Conservation (phyloP, 306 rosid species). For the Carpinus fangiana region DNA sequence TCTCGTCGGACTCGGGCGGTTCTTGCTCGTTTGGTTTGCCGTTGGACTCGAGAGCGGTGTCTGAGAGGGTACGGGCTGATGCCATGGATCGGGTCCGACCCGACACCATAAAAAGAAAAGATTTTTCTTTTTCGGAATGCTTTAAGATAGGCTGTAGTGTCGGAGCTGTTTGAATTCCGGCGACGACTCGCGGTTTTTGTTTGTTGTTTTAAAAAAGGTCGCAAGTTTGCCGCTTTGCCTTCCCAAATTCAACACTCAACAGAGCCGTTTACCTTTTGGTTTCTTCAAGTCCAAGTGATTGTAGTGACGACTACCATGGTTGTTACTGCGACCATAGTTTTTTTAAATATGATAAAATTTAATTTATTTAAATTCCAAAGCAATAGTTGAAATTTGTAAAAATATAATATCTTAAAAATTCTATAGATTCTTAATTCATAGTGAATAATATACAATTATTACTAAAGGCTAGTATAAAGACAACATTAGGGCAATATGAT, state of each 20-base stretch:
- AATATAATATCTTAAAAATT: no score
- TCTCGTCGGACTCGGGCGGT: constrained; percentile 2
- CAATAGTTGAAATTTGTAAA: no score
- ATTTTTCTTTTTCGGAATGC: neutral
- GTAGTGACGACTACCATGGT: no score
- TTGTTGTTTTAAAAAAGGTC: neutral
- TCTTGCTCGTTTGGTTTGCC: neutral
- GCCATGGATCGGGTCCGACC: constrained; percentile 45
- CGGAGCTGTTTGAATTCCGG: neutral
- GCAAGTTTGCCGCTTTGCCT: neutral
- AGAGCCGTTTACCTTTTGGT: no score
- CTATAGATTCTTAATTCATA: no score
- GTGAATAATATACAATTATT: no score
- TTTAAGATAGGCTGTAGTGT: neutral
- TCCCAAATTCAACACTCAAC: neutral
- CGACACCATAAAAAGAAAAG: neutral
- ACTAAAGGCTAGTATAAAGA: no score
- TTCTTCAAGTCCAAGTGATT: no score
- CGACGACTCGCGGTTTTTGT: neutral
- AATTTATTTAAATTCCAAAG: no score
- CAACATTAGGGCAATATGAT: no score
- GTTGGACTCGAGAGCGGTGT: constrained; percentile 14
- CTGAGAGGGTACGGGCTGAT: constrained; percentile 18
- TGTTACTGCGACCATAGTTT: no score
- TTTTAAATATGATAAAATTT: no score